Evolutionary conservation across 768 basidiomycete genomes (phyloP), one percentile per base, ranked within the genome.

Genomic region (Mycena belliarum): DNA sequence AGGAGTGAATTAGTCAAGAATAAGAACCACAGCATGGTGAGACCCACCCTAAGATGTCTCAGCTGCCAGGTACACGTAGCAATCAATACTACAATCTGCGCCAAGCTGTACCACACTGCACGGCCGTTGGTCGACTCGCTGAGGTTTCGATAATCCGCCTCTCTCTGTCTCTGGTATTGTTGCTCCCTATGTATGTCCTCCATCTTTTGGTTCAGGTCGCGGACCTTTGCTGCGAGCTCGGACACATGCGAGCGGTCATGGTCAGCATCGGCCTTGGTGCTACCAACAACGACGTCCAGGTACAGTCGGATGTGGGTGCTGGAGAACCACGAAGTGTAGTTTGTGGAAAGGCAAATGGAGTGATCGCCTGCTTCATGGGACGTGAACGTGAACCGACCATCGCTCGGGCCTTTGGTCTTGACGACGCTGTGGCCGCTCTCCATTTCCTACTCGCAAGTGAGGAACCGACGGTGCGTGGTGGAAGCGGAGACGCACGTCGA

Each of bases 311-410:
- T 91, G 71, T 98, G 95, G 2, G 92, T 85, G 67, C 78, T 82
- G 55, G 83, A 81, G 73, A 91, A 91, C 93, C 92, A 96, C 16
- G 91, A 85, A 3, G 93, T 88, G 74, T 93, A 89, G 72, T 96
- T 96, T 20, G 93, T 91, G 7, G 92, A 92, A 48, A 98, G 83
- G 70, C 97, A 99, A 69, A 99, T 97, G 51, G 91, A 87, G 76
- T 99, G 97, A 77, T 98, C 97, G 46, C 95, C 95, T 26, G 95
- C 82, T 59, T 95, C 93, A 70, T 97, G 94, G 6, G 96, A 97
- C 25, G 97, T 98, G 69, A 99, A 99, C 0, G 97, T 98, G 77
- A 98, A 98, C 56, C 85, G 85, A 26, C 97, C 91, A 48, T 96
- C 90, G 23, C 87, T 78, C 6, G 95, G 91, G 2, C 97, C 97